A percentile compares a stretch with the other conserved stretches of the same genome.
Conservation (phyloP, 768 basidiomycete genomes). For the Amanita rimosa region DNA sequence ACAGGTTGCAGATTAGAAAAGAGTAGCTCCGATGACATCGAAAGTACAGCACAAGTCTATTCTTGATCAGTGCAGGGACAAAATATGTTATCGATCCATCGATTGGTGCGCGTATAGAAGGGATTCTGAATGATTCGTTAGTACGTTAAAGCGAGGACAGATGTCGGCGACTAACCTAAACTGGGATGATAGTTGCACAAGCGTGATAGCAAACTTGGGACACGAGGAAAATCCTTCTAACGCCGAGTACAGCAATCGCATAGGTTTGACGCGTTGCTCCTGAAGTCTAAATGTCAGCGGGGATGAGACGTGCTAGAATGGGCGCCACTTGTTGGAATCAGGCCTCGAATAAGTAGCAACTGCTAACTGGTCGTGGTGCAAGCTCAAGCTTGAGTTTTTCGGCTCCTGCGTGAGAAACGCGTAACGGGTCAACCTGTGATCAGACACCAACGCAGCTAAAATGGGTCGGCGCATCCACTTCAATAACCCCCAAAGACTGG, state of each 20-base stretch:
- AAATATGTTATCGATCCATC: not conserved
- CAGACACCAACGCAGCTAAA: not conserved
- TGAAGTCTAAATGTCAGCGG: constrained; percentile 3
- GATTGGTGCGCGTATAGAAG: constrained; percentile 2
- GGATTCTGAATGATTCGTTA: not conserved
- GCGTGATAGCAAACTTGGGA: constrained; percentile 1
- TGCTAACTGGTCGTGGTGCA: too few relatives aligned
- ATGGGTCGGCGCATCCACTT: not conserved
- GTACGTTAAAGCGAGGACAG: not conserved
- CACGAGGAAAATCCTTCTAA: not conserved
- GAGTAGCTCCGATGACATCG: not conserved
- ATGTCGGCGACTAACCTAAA: not conserved
- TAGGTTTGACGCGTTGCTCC: not conserved
- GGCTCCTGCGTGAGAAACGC: not conserved
- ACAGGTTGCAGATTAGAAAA: not conserved
- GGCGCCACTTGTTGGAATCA: too few relatives aligned
- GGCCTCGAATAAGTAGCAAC: too few relatives aligned
- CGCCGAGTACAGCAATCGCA: not conserved
- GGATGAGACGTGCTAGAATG: too few relatives aligned
- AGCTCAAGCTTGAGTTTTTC: too few relatives aligned
- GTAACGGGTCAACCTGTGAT: not conserved
- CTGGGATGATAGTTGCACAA: not conserved
- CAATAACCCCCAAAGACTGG: constrained; percentile 6
- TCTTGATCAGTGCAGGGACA: not conserved
- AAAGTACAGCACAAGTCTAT: not conserved